A percentile compares a stretch with the other conserved stretches of the same genome.
phyloP scores from a whole-genome alignment of 345 rosid species.

The Aquilaria sinensis region DNA sequence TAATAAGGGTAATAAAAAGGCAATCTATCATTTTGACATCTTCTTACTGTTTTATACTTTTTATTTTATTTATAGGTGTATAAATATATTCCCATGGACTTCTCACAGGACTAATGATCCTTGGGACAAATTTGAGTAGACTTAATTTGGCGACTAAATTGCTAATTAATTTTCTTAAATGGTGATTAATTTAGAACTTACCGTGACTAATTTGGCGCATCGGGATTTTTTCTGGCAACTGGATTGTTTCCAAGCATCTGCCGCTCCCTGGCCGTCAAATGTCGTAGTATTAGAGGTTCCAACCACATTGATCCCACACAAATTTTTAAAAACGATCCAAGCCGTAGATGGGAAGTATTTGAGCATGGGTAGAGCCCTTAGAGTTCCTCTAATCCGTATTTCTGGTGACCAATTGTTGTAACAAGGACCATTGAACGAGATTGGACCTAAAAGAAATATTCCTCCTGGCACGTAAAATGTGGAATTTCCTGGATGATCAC shows the following conservation, averaged over 20 bases:
- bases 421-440: slow-evolving; percentile 32
- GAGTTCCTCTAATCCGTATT: slow-evolving; percentile 28
- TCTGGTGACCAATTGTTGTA: slow-evolving; percentile 19
- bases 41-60: no score
- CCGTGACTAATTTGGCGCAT: slow-evolving; percentile 27
- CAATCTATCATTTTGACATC: no score
- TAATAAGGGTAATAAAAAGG: no score
- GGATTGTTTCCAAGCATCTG: slow-evolving; percentile 33
- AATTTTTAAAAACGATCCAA: slow-evolving; percentile 34
- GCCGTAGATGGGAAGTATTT: slow-evolving; percentile 9
- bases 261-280: slow-evolving; percentile 38
- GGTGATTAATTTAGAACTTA: slow-evolving; percentile 12
- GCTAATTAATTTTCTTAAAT: no score
- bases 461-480: slow-evolving; percentile 28
- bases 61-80: no score
- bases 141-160: no score
- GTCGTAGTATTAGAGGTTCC: slow-evolving; percentile 14
- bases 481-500: slow-evolving; percentile 20
- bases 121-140: no score
- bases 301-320: slow-evolving; percentile 18
- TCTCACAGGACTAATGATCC: no score
- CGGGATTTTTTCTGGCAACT: slow-evolving; percentile 21
- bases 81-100: no score
- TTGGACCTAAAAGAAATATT: slow-evolving; percentile 25
- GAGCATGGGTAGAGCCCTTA: slow-evolving; percentile 25